Conservation (phyloP, 176 grass and related monocot genomes). For the Oryza brachyantha region DNA sequence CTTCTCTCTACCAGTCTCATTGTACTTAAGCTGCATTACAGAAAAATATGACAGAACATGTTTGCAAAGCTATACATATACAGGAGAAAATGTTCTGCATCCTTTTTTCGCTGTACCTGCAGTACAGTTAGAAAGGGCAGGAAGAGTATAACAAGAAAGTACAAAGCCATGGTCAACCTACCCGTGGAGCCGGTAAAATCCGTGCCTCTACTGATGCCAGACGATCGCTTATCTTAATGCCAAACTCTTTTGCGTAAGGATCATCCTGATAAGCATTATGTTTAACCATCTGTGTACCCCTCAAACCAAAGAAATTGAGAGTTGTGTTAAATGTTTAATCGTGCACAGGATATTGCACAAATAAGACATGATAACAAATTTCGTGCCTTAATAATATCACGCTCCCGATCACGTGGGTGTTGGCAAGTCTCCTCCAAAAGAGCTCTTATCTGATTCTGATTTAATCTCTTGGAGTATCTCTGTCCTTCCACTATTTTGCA, state of each 20-base stretch:
- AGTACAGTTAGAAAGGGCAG: not conserved
- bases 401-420: not conserved
- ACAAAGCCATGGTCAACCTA: conserved; percentile 23
- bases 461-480: conserved; percentile 56
- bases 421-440: not conserved
- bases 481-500: conserved; percentile 83
- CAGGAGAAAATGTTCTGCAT: not conserved
- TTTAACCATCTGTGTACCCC: conserved; percentile 48
- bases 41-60: conserved; percentile 4
- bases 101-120: not conserved
- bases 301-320: not conserved
- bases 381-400: not conserved
- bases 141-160: not conserved
- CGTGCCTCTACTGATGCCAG: conserved; percentile 68
- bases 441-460: not conserved
- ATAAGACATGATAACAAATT: not conserved
- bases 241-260: conserved; percentile 67
- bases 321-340: not conserved
- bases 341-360: not conserved
- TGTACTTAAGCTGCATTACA: conserved; percentile 56
- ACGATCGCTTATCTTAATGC: conserved; percentile 59
- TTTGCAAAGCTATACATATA: conserved; percentile 3
- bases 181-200: conserved; percentile 66
- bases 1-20: conserved; percentile 63
- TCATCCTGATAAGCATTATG: conserved; percentile 61